Percentiles rank a stretch among this genome's conserved stretches.
These are phyloP conservation scores for Calocera viscosa DNA, from an alignment of 768 basidiomycete genomes.

Conservation along the genomic window DNA sequence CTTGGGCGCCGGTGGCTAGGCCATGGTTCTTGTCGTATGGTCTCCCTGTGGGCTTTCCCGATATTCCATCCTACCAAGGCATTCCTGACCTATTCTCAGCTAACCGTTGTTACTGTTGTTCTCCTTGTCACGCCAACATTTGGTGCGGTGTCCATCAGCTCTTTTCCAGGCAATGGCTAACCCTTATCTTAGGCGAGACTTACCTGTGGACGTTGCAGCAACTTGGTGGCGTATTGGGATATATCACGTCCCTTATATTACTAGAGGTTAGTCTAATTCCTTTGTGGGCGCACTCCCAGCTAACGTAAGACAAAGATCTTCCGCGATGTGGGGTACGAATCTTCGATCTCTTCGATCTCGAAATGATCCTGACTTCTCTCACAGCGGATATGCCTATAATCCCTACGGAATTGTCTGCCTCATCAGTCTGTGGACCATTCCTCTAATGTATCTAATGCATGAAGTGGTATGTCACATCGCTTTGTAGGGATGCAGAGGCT, in stretches of 20 bases:
- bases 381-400: conserved; percentile 4
- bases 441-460: conserved; percentile 17
- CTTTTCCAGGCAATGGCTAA: not conserved
- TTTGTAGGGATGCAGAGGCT: not conserved
- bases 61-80: not conserved
- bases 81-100: not conserved
- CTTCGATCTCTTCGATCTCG: not conserved
- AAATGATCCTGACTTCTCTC: not conserved
- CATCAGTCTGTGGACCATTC: conserved; percentile 16
- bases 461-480: conserved; percentile 7
- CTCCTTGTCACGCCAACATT: not conserved
- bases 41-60: not conserved
- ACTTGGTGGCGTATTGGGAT: not conserved
- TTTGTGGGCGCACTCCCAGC: not conserved
- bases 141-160: not conserved
- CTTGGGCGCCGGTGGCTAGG: not conserved
- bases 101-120: not conserved
- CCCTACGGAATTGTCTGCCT: conserved; percentile 17
- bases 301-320: not conserved
- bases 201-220: not conserved
- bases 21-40: conserved; percentile 2
- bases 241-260: not conserved
- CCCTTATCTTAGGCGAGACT: not conserved
- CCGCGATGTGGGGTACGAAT: conserved; percentile 1
- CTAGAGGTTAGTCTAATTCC: not conserved